Evolutionary conservation across 495 filamentous ascomycete species (phyloP), one percentile per base, ranked within the genome.

Genomic region (Neurospora discreta): DNA sequence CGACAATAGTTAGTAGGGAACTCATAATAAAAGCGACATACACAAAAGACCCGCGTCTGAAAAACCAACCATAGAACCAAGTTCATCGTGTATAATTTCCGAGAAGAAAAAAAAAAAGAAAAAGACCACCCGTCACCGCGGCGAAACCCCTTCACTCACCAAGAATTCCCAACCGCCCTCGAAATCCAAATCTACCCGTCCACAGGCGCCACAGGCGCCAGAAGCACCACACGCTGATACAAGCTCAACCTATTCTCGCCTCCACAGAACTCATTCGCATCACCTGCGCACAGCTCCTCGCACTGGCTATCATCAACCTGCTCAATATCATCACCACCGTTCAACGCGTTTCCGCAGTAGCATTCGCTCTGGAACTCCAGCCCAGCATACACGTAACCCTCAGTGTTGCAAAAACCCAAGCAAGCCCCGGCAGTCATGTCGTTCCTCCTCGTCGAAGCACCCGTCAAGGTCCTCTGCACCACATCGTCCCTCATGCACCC

Each of bases 391-490:
- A 0, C 1, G 20, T 65, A 78, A n/a, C 7, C 26, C 30, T 39
- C 26, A 2, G 0, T 2, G 6, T 0, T 18, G 73, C 84, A 85
- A 39, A 71, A 74, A 11, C 74, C 71, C 7, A 71, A 70, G 69
- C 77, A 78, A 8, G 20, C 2, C 18, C 58, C 65, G 16, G 73
- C 13, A 2, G 75, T 78, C 75, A 77, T 78, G 68, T 11, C 42
- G 26, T 70, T 72, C 26, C 73, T 52, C 20, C 46, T 20, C 5
- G 15, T 3, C 1, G 20, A 40, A 10, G 67, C 18, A 18, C 72
- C 72, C 10, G 75, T 70, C 7, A 78, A 68, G 15, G 72, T 72
- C 16, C 75, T 73, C 16, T 1, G 39, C 13, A 33, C 5, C 58
- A 60, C 43, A 30, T 30, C 43, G 15, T 78, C 77, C 26, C 69